phyloP scores from a whole-genome alignment of 176 grass and related monocot species.

The Ananas comosus region DNA sequence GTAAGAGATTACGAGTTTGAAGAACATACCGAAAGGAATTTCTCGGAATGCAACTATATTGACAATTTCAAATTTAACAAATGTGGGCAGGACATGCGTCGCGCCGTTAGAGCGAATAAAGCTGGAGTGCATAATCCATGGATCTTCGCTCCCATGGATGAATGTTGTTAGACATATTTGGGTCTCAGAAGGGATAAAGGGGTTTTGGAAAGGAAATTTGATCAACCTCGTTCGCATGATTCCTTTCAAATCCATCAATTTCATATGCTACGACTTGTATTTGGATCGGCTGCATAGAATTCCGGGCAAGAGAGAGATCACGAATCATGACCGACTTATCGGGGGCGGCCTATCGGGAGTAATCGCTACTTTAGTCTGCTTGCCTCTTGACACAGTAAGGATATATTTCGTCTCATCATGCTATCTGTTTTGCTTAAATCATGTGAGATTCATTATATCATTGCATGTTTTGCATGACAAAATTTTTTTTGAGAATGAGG shows the following conservation, averaged over 20 bases:
- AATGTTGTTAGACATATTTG: constrained; percentile 12
- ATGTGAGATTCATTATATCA: no score
- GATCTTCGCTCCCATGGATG: constrained; percentile 3
- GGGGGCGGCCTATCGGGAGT: constrained; percentile 15
- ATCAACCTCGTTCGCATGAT: constrained; percentile 23
- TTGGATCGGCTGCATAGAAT: constrained; percentile 9
- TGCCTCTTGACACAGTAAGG: constrained; percentile 20
- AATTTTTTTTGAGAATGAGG: no score
- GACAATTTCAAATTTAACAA: not conserved
- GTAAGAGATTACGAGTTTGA: no score
- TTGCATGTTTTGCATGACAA: no score
- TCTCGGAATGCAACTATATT: not conserved
- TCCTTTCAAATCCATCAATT: constrained; percentile 25
- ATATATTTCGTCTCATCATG: not conserved
- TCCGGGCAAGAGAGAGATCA: constrained; percentile 5
- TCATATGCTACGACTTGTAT: constrained; percentile 27
- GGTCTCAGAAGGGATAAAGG: constrained; percentile 14
- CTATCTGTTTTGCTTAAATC: no score
- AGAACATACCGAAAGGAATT: no score
- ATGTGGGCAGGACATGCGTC: constrained; percentile 16
- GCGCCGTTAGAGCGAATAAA: constrained; percentile 25
- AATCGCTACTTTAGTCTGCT: constrained; percentile 7
- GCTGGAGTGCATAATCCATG: constrained; percentile 14
- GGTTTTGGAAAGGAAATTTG: constrained; percentile 22
- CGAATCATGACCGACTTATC: constrained; percentile 20